Conservation (phyloP, 352 stramenopile genomes). For the Sclerospora graminicola region DNA sequence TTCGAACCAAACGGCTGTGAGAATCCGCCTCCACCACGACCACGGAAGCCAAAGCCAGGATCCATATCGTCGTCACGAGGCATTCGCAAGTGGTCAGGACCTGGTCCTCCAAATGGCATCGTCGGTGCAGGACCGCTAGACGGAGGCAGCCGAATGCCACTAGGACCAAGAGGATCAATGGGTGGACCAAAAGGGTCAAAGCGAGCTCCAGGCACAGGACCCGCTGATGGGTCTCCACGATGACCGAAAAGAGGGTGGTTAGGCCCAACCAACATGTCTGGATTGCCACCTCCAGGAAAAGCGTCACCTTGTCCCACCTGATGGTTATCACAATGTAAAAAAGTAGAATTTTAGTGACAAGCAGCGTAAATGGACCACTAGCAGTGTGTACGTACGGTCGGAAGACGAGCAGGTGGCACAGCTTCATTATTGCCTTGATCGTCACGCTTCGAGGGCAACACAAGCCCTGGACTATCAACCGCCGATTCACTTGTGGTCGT, state of each 20-base stretch:
- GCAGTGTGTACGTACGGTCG: constrained; percentile 15
- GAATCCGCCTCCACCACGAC: constrained; percentile 22
- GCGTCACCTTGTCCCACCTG: constrained; percentile 56
- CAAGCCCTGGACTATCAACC: constrained; percentile 6
- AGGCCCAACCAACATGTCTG: constrained; percentile 64
- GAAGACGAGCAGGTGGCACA: constrained; percentile 24
- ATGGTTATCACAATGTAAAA: not conserved
- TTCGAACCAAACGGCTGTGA: constrained; percentile 50
- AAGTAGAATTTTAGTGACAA: not conserved
- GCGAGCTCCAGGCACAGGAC: constrained; percentile 57
- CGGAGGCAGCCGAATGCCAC: constrained; percentile 26
- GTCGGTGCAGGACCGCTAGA: constrained; percentile 32
- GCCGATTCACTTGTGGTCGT: not conserved
- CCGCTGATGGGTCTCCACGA: constrained; percentile 38
- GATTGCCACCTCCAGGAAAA: constrained; percentile 41
- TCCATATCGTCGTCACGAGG: constrained; percentile 53
- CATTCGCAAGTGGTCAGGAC: constrained; percentile 75
- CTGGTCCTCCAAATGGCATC: constrained; percentile 65
- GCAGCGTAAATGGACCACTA: too few species aligned
- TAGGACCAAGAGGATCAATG: constrained; percentile 37
- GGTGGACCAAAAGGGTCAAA: constrained; percentile 79
- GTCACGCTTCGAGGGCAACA: constrained; percentile 8
- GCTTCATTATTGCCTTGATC: constrained; percentile 4
- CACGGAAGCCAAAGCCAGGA: constrained; percentile 29
- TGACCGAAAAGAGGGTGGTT: constrained; percentile 64